Percentiles rank a stretch among this genome's conserved stretches.
Evolutionary conservation across 169 alveolate species (phyloP).

Genomic region (Cyclospora cayetanensis): DNA sequence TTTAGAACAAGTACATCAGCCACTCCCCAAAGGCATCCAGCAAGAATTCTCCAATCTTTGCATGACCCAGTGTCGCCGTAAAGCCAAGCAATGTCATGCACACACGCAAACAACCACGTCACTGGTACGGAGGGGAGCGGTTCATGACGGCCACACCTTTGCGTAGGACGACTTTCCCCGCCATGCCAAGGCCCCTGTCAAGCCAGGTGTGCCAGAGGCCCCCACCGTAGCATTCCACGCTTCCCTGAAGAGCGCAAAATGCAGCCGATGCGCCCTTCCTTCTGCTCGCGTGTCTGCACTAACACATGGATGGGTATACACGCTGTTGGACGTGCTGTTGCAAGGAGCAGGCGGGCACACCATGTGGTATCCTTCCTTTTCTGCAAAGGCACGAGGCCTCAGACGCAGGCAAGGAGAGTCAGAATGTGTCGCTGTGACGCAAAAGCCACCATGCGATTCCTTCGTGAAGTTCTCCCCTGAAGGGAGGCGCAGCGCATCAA

Average conservation of each 20-base stretch:
- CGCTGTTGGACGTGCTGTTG: background rate
- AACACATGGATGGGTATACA: background rate
- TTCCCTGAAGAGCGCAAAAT: slow-evolving; percentile 87
- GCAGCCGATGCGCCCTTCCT: too few species aligned
- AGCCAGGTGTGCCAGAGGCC: slow-evolving; percentile 98
- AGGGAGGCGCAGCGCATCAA: too few species aligned
- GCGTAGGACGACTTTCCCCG: slow-evolving; percentile 90
- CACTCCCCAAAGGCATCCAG: too few species aligned
- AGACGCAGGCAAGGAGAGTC: slow-evolving; percentile 96
- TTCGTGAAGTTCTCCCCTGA: background rate
- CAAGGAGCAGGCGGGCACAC: background rate
- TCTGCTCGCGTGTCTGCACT: background rate
- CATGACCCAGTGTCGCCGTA: too few species aligned
- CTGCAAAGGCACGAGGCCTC: slow-evolving; percentile 90
- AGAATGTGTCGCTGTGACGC: slow-evolving; percentile 92
- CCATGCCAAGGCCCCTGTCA: slow-evolving; percentile 95
- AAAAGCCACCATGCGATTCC: slow-evolving; percentile 78
- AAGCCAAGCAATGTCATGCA: too few species aligned
- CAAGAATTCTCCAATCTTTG: too few species aligned
- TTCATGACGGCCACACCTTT: slow-evolving; percentile 13
- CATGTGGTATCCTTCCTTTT: slow-evolving; percentile 77
- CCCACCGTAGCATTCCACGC: slow-evolving; percentile 95
- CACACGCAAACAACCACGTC: too few species aligned
- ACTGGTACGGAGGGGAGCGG: too few species aligned
- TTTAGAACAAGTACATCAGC: too few species aligned